These are phyloP conservation scores for Hirschioporus abietinus DNA, from an alignment of 768 basidiomycete genomes.

Conservation along the genomic window DNA sequence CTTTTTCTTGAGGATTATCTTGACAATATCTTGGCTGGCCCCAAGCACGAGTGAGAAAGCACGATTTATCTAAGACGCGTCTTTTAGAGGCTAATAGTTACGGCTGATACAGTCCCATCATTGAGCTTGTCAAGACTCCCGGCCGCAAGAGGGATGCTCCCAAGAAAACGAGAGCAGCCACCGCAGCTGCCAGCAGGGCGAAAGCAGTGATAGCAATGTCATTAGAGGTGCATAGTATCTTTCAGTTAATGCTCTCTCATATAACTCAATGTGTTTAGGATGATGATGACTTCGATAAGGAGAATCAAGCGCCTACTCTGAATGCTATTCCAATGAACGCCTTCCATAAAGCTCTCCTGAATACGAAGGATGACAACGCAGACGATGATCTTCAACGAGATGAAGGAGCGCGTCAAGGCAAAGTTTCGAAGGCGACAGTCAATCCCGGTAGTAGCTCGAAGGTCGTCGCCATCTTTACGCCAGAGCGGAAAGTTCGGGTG, in stretches of 20 bases:
- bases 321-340: constrained; percentile 35
- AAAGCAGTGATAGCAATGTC: constrained; percentile 35
- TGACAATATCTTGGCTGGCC: constrained; percentile 60
- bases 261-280: constrained; percentile 22
- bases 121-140: constrained; percentile 82
- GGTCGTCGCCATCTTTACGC: neutral
- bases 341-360: constrained; percentile 40
- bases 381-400: constrained; percentile 1
- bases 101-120: constrained; percentile 47
- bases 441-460: neutral
- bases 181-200: constrained; percentile 38
- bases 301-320: constrained; percentile 19
- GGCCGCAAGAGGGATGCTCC: constrained; percentile 59
- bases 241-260: neutral
- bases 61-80: constrained; percentile 4
- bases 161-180: constrained; percentile 43
- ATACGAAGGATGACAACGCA: constrained; percentile 11
- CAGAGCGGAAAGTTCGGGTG: neutral
- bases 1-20: constrained; percentile 76
- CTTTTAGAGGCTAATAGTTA: neutral
- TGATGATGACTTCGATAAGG: constrained; percentile 26
- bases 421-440: constrained; percentile 5
- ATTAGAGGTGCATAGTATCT: constrained; percentile 37
- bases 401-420: constrained; percentile 6
- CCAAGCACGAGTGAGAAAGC: constrained; percentile 55